Base-by-base conservation (phyloP, 148 eudicot genomes). In the Nepenthes gracilis region DNA sequence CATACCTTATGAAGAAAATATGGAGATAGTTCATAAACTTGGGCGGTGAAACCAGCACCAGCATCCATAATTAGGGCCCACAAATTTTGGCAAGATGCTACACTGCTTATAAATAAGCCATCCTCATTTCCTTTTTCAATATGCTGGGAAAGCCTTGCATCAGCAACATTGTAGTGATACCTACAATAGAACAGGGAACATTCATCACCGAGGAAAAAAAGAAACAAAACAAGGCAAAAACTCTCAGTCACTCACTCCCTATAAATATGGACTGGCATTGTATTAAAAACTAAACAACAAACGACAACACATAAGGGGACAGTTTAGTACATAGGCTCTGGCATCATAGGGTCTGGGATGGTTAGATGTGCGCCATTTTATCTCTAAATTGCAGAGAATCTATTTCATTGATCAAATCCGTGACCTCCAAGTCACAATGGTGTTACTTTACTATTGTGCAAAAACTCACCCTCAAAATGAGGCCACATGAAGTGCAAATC, bases 41-140 rank as follows among this genome's bases (percentile, higher is more conserved):
- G 95, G 7, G 63, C 54, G 52, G 35, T 60, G 68, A 84, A 84
- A 55, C 84, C 84, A 51, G 90, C 84, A 63, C 90, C 90, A 49
- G 90, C 87, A 62, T 87, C 95, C 88, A 87, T 78, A 61, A 87
- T 82, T 14, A 84, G 54, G 2, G 95, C 95, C 95, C 95, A 87
- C 33, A 87, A 64, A 47, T 78, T 83, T 47, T 67, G 73, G 74
- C 73, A 70, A 59, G 88, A 87, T 32, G 90, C 74, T 23, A 87
- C 95, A 66, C 87, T 60, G 35, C 95, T 87, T 43, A 87, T 77
- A 38, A 35, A 71, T 57, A 87, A 61, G 53, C 90, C 90, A 76
- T 87, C 95, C 67, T 78, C 90, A 45, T 72, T 74, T 64, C 90
- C 95, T 73, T 85, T 87, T 38, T 84, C 81, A 58, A 87, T 80